Conservation (phyloP, 2,329 filamentous ascomycete species). For the Fusarium decemcellulare region DNA sequence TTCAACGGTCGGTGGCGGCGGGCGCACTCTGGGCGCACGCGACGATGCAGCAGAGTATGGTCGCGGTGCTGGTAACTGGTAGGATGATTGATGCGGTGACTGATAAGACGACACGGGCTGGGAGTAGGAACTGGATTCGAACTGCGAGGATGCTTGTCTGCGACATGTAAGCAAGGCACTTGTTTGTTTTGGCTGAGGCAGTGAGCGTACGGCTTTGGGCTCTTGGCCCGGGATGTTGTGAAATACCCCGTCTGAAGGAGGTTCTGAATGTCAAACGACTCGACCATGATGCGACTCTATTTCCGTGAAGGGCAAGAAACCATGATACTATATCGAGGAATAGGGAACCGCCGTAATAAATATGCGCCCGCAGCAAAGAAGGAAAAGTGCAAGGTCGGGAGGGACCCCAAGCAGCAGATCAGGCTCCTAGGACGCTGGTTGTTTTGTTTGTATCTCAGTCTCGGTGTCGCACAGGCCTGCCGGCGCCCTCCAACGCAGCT, state of each 20-base stretch:
- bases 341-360: conserved; percentile 9
- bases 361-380: conserved; percentile 14
- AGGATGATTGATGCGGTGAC: conserved; percentile 28
- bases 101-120: conserved; percentile 18
- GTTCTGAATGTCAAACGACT: conserved; percentile 60
- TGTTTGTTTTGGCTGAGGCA: background rate
- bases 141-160: conserved; percentile 37
- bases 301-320: conserved; percentile 25
- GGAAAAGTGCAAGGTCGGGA: conserved; percentile 15
- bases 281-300: conserved; percentile 57
- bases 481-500: conserved; percentile 27
- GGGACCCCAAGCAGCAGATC: conserved; percentile 4
- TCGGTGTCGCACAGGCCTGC: conserved; percentile 41
- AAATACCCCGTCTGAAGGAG: conserved; percentile 66
- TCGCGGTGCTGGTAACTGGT: conserved; percentile 35
- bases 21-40: conserved; percentile 55
- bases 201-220: conserved; percentile 46
- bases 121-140: conserved; percentile 35
- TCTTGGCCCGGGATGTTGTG: conserved; percentile 61
- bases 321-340: conserved; percentile 43
- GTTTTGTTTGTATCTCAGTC: conserved; percentile 35
- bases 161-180: conserved; percentile 27
- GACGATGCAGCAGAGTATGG: conserved; percentile 28
- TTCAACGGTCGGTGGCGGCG: conserved; percentile 77
- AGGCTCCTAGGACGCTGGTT: conserved; percentile 14